These are phyloP conservation scores for Nidularia pulvinata DNA, from an alignment of 768 basidiomycete genomes.

Conservation along the genomic window DNA sequence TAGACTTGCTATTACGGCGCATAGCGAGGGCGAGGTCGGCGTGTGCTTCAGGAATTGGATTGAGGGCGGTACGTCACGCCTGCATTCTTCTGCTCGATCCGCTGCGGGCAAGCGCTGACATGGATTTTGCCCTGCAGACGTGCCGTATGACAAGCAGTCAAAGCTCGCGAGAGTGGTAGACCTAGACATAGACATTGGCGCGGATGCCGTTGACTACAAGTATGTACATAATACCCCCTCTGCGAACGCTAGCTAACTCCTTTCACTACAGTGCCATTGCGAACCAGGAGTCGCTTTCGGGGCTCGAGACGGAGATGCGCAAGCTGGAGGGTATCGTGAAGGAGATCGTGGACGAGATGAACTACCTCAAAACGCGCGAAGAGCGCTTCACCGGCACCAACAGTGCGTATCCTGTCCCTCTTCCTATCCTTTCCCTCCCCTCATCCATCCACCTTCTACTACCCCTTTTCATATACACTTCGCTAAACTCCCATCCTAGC, in stretches of 20 bases:
- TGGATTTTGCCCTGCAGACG: constrained; percentile 27
- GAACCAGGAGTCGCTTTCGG: constrained; percentile 95
- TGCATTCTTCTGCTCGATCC: background rate
- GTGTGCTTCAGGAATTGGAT: constrained; percentile 91
- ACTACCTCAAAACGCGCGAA: constrained; percentile 90
- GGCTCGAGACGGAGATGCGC: constrained; percentile 97
- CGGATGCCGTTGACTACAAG: constrained; percentile 99
- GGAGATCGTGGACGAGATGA: constrained; percentile 93
- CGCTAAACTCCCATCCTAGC: constrained; percentile 39
- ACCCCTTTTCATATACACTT: background rate
- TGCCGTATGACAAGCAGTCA: constrained; percentile 41
- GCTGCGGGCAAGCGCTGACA: background rate
- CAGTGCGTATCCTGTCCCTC: constrained; percentile 46
- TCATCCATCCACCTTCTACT: background rate
- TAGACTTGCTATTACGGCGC: constrained; percentile 90
- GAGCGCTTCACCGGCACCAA: constrained; percentile 88
- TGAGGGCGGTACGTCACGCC: constrained; percentile 60
- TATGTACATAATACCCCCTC: constrained; percentile 33
- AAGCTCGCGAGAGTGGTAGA: constrained; percentile 75
- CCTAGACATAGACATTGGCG: constrained; percentile 96
- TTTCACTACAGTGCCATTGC: constrained; percentile 80
- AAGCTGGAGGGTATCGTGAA: constrained; percentile 95
- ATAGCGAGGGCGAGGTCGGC: constrained; percentile 92
- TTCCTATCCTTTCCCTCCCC: background rate
- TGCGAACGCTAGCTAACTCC: background rate